phyloP scores from a whole-genome alignment of 352 stramenopile genomes.

The Phytophthora ramorum region DNA sequence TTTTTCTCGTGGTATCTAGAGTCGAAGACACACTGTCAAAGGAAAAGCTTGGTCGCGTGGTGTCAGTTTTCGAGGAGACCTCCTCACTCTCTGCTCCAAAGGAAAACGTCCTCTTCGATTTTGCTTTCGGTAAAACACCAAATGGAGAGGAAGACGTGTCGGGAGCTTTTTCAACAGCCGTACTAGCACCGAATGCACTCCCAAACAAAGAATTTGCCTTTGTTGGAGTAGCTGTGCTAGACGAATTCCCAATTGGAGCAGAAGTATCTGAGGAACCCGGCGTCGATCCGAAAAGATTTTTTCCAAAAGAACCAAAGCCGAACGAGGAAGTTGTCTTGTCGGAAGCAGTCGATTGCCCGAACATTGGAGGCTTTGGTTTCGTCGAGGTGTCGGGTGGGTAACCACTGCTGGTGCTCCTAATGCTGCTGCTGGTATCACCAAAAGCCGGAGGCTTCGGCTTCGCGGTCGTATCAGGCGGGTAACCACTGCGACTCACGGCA shows the following conservation, averaged over 20 bases:
- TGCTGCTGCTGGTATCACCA: conserved; percentile 11
- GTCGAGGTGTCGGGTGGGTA: conserved; percentile 48
- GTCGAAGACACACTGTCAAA: conserved; percentile 32
- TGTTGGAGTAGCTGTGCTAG: conserved; percentile 13
- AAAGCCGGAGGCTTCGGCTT: conserved; percentile 44
- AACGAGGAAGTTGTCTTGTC: conserved; percentile 33
- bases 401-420: background rate
- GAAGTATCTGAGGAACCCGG: conserved; percentile 8
- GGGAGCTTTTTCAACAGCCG: conserved; percentile 8
- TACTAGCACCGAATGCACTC: conserved; percentile 24
- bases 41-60: conserved; percentile 36
- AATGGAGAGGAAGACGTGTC: conserved; percentile 40
- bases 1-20: conserved; percentile 12
- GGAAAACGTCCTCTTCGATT: conserved; percentile 31
- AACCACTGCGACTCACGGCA: conserved; percentile 10
- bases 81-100: conserved; percentile 24
- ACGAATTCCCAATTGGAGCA: background rate
- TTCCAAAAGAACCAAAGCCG: conserved; percentile 38
- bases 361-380: conserved; percentile 40
- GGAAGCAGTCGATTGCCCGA: conserved; percentile 24
- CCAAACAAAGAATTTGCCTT: conserved; percentile 29
- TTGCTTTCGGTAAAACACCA: conserved; percentile 29
- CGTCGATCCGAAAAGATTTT: conserved; percentile 30
- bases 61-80: conserved; percentile 10
- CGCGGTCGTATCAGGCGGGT: conserved; percentile 49